Base-by-base conservation (phyloP, 108 stramenopile genomes). In the Craspedostauros australis region DNA sequence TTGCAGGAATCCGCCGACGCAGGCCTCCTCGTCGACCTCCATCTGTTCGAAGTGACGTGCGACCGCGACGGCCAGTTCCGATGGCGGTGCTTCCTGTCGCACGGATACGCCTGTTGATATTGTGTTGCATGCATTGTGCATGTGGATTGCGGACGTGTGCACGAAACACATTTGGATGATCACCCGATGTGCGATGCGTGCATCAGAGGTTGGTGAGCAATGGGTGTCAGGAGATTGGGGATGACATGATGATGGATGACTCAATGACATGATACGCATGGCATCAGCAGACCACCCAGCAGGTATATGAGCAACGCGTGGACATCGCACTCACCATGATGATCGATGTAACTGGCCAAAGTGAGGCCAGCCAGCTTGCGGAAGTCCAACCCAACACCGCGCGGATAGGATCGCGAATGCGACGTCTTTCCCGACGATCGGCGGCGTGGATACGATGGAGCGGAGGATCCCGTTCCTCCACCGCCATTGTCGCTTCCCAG, bases 11-110 rank as follows among this genome's bases (percentile, higher is more conserved):
- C 89, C 87, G 7, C 83, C 81, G 47, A 91, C 75, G 52, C 82
- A 84, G 26, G 74, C 70, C 57, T 94, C 93, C 60, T 94, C 93
- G 43, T 89, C 80, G 1, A 87, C 72, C 43, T 91, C 88, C 57
- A 86, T 63, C 9, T 50, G 50, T 43, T 91, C 87, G 75, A 94
- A 94, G 59, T 94, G 89, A n/a, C 82, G 79, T 1, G 93, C 93
- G 9, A 91, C 87, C 3, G 83, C 80, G 26, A 85, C 83, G 23
- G 85, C 85, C 45, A 94, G 54, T 67, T 94, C 93, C 24, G 79
- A 75, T 0, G 79, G 82, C 15, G 89, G 84, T 28, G 93, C 89
- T 50, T 87, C 88, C 36, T 79, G 42, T 21, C 76, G 73, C 30
- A 88, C 70, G 44, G 61, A 48, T 12, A 94, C 79, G 12, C 73